Evolutionary conservation across 257 asterid species (phyloP), one percentile per base, ranked within the genome.

Genomic region (Gentiana dahurica): DNA sequence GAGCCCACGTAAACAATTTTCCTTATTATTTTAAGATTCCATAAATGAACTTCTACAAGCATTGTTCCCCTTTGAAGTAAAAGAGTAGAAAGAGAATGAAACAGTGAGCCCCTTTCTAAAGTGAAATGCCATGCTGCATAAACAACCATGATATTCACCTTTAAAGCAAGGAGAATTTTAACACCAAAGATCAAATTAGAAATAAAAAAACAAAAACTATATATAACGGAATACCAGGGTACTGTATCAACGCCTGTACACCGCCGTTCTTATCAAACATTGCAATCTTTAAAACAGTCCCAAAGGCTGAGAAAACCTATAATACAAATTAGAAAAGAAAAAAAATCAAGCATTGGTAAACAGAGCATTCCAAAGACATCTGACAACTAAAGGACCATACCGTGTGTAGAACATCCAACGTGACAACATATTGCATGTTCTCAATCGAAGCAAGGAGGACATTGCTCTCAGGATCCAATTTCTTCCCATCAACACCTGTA

Each of bases 401-500:
- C 87, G 74, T 79, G 62, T 87, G 87, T 49, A 91, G 57, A 52
- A 87, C 89, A 63, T 91, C 98, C 84, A 91, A 77, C 63, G 98
- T 91, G 52, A 91, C 96, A 24, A 90, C 81, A 77, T 91, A 91
- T 65, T 91, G 98, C 98, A 91, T 91, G 81, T 91, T 91, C 72
- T 91, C 98, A 12, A 91, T 85, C 8, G 98, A 85, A 58, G 98
- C 98, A 64, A 91, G 97, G 57, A 91, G 86, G 61, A 91, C 98
- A 75, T 91, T 91, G 72, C 98, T 91, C 74, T 87, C 97, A 12
- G 96, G 86, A 68, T 91, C 98, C 73, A 85, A 46, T 63, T 83
- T 85, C 75, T 76, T 85, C 61, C 95, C 95, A 81, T 91, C 95
- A 66, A 76, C 71, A 64, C 97, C 98, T 59, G 83, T 55, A 61